Evolutionary conservation across 2,329 filamentous ascomycete genomes (phyloP).

Genomic region (Colletotrichum siamense): DNA sequence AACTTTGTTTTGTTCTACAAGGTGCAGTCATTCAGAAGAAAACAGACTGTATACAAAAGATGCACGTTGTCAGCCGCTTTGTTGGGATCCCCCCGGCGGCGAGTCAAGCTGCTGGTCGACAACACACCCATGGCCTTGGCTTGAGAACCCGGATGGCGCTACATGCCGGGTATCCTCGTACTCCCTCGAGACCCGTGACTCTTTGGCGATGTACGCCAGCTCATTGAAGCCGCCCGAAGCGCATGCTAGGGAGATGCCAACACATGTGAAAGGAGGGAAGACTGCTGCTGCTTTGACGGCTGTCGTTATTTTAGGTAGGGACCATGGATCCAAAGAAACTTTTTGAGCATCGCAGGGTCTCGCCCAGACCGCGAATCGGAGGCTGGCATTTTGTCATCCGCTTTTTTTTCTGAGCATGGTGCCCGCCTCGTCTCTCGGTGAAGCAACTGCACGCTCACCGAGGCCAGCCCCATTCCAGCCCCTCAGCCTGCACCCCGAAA

Average conservation of each 20-base stretch:
- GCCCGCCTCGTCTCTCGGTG: background rate
- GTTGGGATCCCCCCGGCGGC: background rate
- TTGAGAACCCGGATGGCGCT: conserved; percentile 17
- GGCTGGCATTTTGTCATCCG: conserved; percentile 6
- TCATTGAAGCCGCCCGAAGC: conserved; percentile 88
- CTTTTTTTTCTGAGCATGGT: background rate
- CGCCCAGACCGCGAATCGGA: background rate
- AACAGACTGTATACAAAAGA: background rate
- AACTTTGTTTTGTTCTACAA: background rate
- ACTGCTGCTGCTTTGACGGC: background rate
- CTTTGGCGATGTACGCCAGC: conserved; percentile 40
- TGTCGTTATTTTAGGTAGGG: background rate
- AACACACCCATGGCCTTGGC: conserved; percentile 5
- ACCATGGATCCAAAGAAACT: background rate
- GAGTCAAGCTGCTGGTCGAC: conserved; percentile 14
- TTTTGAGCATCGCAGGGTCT: background rate
- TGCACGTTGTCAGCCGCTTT: background rate
- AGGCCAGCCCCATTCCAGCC: background rate
- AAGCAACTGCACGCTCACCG: background rate
- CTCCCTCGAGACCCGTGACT: conserved; percentile 6
- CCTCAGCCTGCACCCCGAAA: background rate
- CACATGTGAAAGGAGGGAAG: background rate
- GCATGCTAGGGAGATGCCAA: conserved; percentile 40
- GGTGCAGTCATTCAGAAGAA: background rate
- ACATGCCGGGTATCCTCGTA: background rate